Base-by-base conservation (phyloP, 345 rosid genomes). In the Hevea brasiliensis region DNA sequence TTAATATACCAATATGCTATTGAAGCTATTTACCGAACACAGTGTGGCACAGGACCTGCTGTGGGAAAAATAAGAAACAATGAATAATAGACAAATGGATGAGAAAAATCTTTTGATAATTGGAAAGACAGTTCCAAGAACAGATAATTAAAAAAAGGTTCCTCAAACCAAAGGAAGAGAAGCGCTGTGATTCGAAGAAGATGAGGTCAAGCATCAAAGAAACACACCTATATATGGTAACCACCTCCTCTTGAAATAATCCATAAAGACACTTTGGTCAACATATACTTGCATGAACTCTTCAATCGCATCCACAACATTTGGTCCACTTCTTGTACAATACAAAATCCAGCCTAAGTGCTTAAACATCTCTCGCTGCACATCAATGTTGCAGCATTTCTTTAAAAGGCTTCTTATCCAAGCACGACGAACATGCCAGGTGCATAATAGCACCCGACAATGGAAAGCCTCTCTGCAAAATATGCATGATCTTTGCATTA, bases 341-440 rank as follows among this genome's bases (percentile, higher is more conserved):
- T 78, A 85, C 76, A 85, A 81, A 74, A 82, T 75, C 76, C 80
- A 80, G 44, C 86, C 81, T 61, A 86, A 74, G 72, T 81, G 77
- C 79, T 84, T 86, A 75, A 82, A 79, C 82, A 86, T 84, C 75
- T 86, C 86, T 57, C 70, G 78, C 66, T 82, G 87, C 55, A 86
- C 78, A 53, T 81, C 87, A 74, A 69, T 23, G 70, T 75, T 79
- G 78, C 77, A 71, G 75, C 89, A 72, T 50, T 72, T 84, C 82
- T 86, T 86, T 56, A 82, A 53, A 66, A 86, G 80, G 74, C 68
- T 84, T 76, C 80, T 86, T 61, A 84, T 84, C 89, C 86, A 86
- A 81, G 86, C 75, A 66, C 72, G 87, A 24, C 85, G 89, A 79
- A 82, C 65, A 65, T 63, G 81, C 89, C 89, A 86, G 58, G 72